Base-by-base conservation (phyloP, 805 yeast genomes). In the Candida nemodendra region DNA sequence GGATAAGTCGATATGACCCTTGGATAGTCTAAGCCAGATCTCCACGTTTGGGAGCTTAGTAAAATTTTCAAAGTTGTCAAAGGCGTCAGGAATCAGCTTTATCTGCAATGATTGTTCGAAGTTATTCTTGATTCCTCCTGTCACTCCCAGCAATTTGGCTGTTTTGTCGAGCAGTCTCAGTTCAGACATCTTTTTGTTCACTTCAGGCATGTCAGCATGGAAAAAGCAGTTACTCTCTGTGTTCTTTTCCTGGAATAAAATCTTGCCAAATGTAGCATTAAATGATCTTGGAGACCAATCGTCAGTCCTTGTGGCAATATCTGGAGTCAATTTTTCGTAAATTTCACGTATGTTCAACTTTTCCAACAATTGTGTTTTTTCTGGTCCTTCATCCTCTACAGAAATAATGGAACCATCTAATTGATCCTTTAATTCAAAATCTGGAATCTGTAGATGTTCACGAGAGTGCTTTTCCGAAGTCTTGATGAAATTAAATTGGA, bases 51-150 rank as follows among this genome's bases (percentile, higher is more conserved):
- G 67, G 25, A 49, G 47, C 3, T 39, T 36, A 13, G 49, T 36
- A 15, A 55, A 51, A 27, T 52, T 43, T 3, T 46, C 45, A 21
- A 51, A 39, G n/a, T 47, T 38, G 15, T 39, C 38, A 32, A 50
- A 60, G 4, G 57, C 61, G 45, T 64, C 61, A 1, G 69, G 66
- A 13, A 57, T 41, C 29, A 64, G 42, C 33, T 56, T 59, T 21
- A 64, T 39, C 19, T 59, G 57, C 13, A 61, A 30, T 15, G 56
- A 51, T 23, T 51, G 47, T 14, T 48, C 56, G 25, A 59, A 62
- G 28, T 54, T 36, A 25, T 54, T 54, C 34, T 45, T 46, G 18
- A 61, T 50, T 33, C 62, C 63, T 30, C 65, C 64, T 4, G 52
- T 55, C 1, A 43, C 38, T 7, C 64, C 65, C 47, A 61, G 55